Conservation (phyloP, 768 basidiomycete species). For the Leccinum aurantiacum region DNA sequence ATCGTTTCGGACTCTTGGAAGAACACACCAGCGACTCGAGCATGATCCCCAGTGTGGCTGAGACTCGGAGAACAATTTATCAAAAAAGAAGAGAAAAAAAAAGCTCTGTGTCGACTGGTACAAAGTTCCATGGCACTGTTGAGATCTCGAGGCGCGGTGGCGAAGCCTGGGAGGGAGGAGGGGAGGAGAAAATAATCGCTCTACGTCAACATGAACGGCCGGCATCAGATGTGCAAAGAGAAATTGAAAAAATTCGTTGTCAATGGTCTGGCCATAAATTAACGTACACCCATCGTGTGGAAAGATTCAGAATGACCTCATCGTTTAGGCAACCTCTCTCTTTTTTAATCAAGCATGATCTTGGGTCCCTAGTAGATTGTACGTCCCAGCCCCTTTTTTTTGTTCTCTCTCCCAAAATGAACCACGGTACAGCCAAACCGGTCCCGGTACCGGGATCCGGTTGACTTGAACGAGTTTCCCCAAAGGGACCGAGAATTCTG, state of each 20-base stretch:
- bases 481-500: too few species aligned
- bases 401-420: neutral
- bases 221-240: conserved; percentile 17
- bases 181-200: neutral
- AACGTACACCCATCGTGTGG: conserved; percentile 13
- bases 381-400: neutral
- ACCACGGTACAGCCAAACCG: too few species aligned
- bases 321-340: neutral
- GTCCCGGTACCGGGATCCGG: too few species aligned
- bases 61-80: neutral
- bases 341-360: neutral
- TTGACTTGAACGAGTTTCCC: too few species aligned
- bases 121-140: neutral
- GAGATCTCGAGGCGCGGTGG: conserved; percentile 5
- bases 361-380: neutral
- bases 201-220: conserved; percentile 21
- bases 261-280: neutral
- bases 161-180: neutral
- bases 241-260: neutral
- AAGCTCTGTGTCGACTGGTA: neutral
- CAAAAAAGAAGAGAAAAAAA: neutral
- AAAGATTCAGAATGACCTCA: conserved; percentile 3
- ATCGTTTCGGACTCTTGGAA: neutral
- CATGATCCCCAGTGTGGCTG: neutral
- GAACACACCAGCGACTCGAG: neutral